Evolutionary conservation across 1,139 yeast genomes (phyloP), one percentile per base, ranked within the genome.

Genomic region (Hemisphaericaspora xylofermentans): DNA sequence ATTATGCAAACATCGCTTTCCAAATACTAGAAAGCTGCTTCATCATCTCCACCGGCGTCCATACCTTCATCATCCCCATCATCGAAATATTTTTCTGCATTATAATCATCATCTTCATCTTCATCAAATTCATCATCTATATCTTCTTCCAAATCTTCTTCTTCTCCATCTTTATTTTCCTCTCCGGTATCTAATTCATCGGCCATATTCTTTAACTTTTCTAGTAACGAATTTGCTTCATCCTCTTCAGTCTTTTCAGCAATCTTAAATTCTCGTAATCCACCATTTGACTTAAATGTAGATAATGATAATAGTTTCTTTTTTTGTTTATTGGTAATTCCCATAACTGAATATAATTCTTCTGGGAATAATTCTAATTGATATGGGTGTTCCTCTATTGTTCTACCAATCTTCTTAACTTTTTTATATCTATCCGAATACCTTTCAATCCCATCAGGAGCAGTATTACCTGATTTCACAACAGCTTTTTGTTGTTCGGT

Each of bases 311-410:
- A 60, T n/a, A 79, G 59, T 51, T 78, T 78, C 56, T 69, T 69
- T 52, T 70, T 71, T 56, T 75, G 76, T 54, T 72, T 71, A 48
- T 72, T 76, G 47, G 76, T 74, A 9, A 82, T 74, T 3, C 91
- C 93, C 85, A 85, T 81, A 25, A 84, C 88, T 19, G 75, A 65
- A 51, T 86, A 83, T 43, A 93, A 68, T 59, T 93, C 98, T 19
- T 70, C 73, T 1, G 98, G 98, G 61, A 91, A 88, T 47, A 85
- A 74, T 43, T 78, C 80, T 21, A 77, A 53, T 46, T 76, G 76
- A 58, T 84, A 88, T 1, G 96, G 96, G 63, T 88, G 94, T 44
- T 87, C 95, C 49, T 84, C 85, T 14, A 86, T 78, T 3, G 94
- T 82, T 42, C 84, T 74, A 1, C 93, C 93, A n/a, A 83, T 76